Evolutionary conservation across 2,329 filamentous ascomycete genomes (phyloP), one percentile per base, ranked within the genome.

Genomic region (Hirsutella thompsonii): DNA sequence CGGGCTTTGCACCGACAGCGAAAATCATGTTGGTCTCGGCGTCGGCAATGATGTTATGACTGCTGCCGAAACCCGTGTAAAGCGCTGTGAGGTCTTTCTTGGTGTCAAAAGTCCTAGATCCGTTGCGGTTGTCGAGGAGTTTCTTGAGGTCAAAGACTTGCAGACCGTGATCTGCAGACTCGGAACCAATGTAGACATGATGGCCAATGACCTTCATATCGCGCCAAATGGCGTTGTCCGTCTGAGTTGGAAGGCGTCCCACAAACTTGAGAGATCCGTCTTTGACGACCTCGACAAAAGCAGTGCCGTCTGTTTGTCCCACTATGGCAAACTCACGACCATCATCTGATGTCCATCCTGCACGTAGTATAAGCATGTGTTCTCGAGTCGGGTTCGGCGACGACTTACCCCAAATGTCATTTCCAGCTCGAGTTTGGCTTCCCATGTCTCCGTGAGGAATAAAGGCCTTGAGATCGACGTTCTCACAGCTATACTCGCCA

Each of bases 81-180:
- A 55, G 56, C 1, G 58, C 58, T 0, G 59, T 57, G 2, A 66
- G 51, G 14, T 64, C 62, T 5, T 46, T 50, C 36, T 52, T 49
- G 13, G 52, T 53, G 47, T 49, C 50, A 35, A 62, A 66, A 13
- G 46, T 49, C 42, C 50, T 52, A 23, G 56, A 62, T 13, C 54
- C 57, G 4, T 62, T 51, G 0, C 66, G 61, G 49, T 69, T 53
- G 11, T 55, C 55, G n/a, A 69, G 52, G 3, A 76, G 61, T 57
- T 59, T 77, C 46, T 60, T 69, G 60, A 79, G 64, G 48, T 81
- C 75, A 44, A 81, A 81, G 52, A 81, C 70, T 55, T 81, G 76
- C 16, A 81, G 64, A 19, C 72, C 71, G 47, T 80, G 76, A 33
- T 58, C 55, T 8, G 53, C 49, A 1, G 72, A 69, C 47, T 67